Base-by-base conservation (phyloP, 2,329 filamentous ascomycete genomes). In the Lasiodiplodia gonubiensis region DNA sequence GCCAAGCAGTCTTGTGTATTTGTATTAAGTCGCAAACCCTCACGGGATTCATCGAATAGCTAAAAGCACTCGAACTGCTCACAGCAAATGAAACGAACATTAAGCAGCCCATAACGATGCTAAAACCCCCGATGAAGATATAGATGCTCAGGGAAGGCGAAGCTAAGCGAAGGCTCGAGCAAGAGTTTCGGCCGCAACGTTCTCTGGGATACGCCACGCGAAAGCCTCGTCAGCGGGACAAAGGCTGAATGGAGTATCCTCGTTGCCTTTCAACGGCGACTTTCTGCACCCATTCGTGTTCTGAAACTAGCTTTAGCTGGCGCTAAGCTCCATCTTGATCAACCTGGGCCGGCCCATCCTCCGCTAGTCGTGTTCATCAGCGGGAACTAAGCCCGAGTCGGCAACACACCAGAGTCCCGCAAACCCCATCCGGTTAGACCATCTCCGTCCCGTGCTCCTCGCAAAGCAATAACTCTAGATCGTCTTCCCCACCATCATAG, bases 291-390 rank as follows among this genome's bases (percentile, higher is more conserved):
- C 11, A 14, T 59, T 59, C 55, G 37, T 46, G 35, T 30, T 18
- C 37, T 30, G 55, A 46, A 59, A 46, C 55, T 30, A 14, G 35
- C 18, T 59, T n/a, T 14, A 14, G 55, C 55, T 46, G 37, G 21
- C 55, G 37, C 55, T 59, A 59, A n/a, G 35, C 55, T 46, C 4
- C 42, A 37, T 42, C 35, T 30, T 14, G 16, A 59, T 46, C 37
- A 27, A 14, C 55, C n/a, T n/a, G 23, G 7, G 39, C 23, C 35
- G 37, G 37, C 11, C 23, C 55, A 39, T 46, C 23, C 25, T 8
- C 23, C 35, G 42, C 16, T 59, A 30, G 37, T 18, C n/a, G 11
- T 4, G 21, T 16, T 10, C 16, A 23, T 59, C 42, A 23, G 55
- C 37, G 55, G 55, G 14, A 30, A 10, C 23, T 46, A 42, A 46